phyloP scores from a whole-genome alignment of 306 rosid genomes.

The Sindora glabra region DNA sequence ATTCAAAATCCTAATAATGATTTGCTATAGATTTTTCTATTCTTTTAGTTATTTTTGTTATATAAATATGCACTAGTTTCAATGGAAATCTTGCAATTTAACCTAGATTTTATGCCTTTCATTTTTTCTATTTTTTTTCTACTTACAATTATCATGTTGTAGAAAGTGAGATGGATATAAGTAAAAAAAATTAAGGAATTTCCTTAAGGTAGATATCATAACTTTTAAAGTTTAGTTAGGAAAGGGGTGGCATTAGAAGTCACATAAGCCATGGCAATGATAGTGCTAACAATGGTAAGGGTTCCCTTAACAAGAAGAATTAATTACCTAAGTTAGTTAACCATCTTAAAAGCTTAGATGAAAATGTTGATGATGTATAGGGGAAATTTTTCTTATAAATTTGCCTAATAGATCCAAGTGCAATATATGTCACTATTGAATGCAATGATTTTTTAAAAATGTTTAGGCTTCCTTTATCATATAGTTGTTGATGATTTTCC shows the following conservation, averaged over 20 bases:
- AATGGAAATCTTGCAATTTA: too few relatives aligned
- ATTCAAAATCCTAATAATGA: too few relatives aligned
- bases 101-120: too few relatives aligned
- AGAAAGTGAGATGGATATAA: too few relatives aligned
- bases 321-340: constrained; percentile 73
- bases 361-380: constrained; percentile 62
- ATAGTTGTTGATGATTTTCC: too few relatives aligned
- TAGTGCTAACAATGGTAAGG: constrained; percentile 55
- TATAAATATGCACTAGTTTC: too few relatives aligned
- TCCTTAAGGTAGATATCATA: constrained; percentile 46
- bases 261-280: constrained; percentile 69
- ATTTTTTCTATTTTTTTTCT: too few relatives aligned
- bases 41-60: too few relatives aligned
- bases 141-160: too few relatives aligned
- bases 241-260: constrained; percentile 85
- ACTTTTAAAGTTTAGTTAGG: constrained; percentile 86
- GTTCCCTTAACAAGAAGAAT: constrained; percentile 45
- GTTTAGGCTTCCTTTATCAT: constrained; percentile 13
- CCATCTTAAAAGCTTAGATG: constrained; percentile 59
- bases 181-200: too few relatives aligned
- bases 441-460: constrained; percentile 4
- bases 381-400: not conserved
- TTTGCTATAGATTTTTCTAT: too few relatives aligned
- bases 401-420: not conserved
- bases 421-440: not conserved